Evolutionary conservation across 148 eudicot genomes (phyloP).

Genomic region (Nepenthes gracilis): DNA sequence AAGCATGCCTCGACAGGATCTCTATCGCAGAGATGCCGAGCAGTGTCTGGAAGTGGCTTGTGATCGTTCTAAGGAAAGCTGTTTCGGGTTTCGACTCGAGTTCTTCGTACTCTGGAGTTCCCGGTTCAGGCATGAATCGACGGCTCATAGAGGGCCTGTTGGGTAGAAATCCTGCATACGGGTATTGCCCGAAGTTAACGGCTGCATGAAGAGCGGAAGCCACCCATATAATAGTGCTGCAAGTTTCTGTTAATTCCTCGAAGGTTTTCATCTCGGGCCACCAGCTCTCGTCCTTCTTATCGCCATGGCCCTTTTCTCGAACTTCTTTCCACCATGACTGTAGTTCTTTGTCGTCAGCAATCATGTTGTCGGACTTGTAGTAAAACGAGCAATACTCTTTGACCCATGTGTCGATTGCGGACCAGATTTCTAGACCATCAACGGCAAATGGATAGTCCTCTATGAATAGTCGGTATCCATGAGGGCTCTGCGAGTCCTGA

Average conservation of each 20-base stretch:
- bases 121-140: conserved; percentile 51
- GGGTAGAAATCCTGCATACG: conserved; percentile 70
- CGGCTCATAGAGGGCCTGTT: conserved; percentile 79
- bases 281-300: conserved; percentile 67
- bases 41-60: conserved; percentile 49
- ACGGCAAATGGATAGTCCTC: conserved; percentile 90
- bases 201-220: conserved; percentile 91
- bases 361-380: conserved; percentile 35
- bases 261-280: conserved; percentile 64
- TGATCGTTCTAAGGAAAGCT: conserved; percentile 50
- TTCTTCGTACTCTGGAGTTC: conserved; percentile 52
- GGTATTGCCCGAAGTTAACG: conserved; percentile 76
- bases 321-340: conserved; percentile 78
- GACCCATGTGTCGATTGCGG: conserved; percentile 71
- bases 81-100: conserved; percentile 43
- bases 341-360: conserved; percentile 51
- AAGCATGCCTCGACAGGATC: conserved; percentile 64
- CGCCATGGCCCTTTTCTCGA: conserved; percentile 63
- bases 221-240: conserved; percentile 71
- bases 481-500: conserved; percentile 39
- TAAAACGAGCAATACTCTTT: conserved; percentile 50
- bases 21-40: conserved; percentile 68
- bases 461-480: conserved; percentile 52
- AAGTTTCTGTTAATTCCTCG: conserved; percentile 35
- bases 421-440: conserved; percentile 84